A percentile compares a stretch with the other conserved stretches of the same genome.
phyloP scores from a whole-genome alignment of 2,329 filamentous ascomycete genomes.

The Whalleya microplaca region DNA sequence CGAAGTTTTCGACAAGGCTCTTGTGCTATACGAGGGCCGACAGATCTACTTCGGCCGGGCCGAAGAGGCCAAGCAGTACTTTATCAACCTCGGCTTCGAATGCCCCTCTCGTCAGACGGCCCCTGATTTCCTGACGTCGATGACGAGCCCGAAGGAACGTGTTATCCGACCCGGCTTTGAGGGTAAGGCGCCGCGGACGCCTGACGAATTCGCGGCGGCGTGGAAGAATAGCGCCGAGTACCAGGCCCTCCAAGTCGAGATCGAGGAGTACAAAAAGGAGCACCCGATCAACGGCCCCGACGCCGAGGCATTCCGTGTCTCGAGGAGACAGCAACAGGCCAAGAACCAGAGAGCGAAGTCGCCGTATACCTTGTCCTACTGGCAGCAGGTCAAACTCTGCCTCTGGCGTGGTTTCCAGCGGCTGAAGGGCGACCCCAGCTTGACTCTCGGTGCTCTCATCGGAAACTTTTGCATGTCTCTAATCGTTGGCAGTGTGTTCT shows the following conservation, averaged over 20 bases:
- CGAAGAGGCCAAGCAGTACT: constrained; percentile 65
- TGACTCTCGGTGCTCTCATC: constrained; percentile 70
- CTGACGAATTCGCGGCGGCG: constrained; percentile 62
- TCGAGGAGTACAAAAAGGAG: constrained; percentile 56
- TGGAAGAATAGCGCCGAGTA: constrained; percentile 62
- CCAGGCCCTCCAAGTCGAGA: constrained; percentile 54
- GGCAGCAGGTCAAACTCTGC: constrained; percentile 77
- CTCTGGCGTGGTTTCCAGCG: constrained; percentile 80
- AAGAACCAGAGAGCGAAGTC: constrained; percentile 67
- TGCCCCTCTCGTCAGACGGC: constrained; percentile 70
- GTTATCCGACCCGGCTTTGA: constrained; percentile 59
- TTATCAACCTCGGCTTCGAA: constrained; percentile 68
- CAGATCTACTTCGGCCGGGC: constrained; percentile 68
- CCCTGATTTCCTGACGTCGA: constrained; percentile 73
- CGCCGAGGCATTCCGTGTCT: constrained; percentile 59
- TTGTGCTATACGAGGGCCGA: constrained; percentile 62
- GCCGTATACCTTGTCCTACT: constrained; percentile 80
- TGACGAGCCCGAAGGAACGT: constrained; percentile 64
- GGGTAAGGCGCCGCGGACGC: constrained; percentile 59
- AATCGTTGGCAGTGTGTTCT: constrained; percentile 81
- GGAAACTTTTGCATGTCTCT: constrained; percentile 78
- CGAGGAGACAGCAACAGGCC: constrained; percentile 58
- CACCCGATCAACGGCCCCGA: constrained; percentile 61
- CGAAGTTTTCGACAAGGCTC: constrained; percentile 64
- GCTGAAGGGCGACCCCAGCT: constrained; percentile 73